Evolutionary conservation across 139 green algal genomes (phyloP).

Genomic region (Chlorella vulgaris): DNA sequence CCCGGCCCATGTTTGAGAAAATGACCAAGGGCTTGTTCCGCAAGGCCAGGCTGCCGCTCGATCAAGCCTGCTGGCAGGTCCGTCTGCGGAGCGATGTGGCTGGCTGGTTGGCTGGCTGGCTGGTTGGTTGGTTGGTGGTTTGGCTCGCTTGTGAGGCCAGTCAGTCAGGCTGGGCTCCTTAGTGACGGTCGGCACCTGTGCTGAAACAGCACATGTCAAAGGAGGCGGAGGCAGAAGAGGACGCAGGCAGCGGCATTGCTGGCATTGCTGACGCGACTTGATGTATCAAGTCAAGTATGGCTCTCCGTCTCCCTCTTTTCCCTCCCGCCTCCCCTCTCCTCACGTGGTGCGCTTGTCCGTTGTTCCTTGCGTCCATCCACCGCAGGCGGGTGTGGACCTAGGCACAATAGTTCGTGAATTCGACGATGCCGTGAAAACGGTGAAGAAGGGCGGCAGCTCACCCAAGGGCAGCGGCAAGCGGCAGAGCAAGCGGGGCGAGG

Average conservation of each 20-base stretch:
- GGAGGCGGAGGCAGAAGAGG: too few species aligned
- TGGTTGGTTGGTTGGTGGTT: not conserved
- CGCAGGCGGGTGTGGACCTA: conserved; percentile 75
- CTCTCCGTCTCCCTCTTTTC: too few species aligned
- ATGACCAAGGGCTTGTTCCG: conserved; percentile 70
- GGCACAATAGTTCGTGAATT: conserved; percentile 54
- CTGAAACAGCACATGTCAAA: too few species aligned
- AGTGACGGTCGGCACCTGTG: too few species aligned
- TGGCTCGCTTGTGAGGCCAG: too few species aligned
- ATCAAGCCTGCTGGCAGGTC: conserved; percentile 78
- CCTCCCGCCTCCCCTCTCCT: too few species aligned
- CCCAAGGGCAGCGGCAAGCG: not conserved
- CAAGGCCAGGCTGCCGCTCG: conserved; percentile 66
- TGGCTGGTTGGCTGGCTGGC: not conserved
- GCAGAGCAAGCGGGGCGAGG: not conserved
- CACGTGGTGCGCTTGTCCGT: not conserved
- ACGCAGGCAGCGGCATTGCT: too few species aligned
- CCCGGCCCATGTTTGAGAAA: conserved; percentile 64
- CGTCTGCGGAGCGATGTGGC: not conserved
- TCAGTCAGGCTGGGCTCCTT: too few species aligned
- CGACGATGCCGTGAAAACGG: conserved; percentile 33
- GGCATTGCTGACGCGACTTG: too few species aligned
- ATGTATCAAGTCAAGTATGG: too few species aligned
- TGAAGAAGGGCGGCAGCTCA: conserved; percentile 4
- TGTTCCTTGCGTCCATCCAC: not conserved